A percentile compares a stretch with the other conserved stretches of the same genome.
These are phyloP conservation scores for Fraxinus quadrangulata DNA, from an alignment of 257 asterid species.

Conservation along the genomic window DNA sequence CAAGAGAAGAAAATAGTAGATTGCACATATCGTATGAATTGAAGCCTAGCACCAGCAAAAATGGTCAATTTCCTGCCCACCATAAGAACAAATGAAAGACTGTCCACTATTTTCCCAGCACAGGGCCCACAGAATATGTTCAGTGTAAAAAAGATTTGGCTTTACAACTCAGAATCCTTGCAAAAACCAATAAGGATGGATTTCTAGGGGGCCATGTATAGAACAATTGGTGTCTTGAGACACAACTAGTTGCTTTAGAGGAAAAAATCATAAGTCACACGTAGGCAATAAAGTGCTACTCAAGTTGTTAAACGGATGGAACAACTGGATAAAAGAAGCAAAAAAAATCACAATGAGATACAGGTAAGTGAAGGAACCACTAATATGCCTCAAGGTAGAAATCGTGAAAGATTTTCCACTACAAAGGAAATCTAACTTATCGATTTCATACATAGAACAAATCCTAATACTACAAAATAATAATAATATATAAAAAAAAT, in stretches of 20 bases:
- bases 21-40: too few species aligned
- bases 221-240: background rate
- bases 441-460: background rate
- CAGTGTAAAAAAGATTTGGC: constrained; percentile 1
- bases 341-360: background rate
- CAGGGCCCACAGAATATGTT: background rate
- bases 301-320: background rate
- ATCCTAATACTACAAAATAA: background rate
- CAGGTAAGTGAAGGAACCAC: background rate
- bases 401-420: background rate
- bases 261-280: background rate
- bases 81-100: background rate
- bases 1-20: too few species aligned
- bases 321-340: background rate
- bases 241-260: background rate
- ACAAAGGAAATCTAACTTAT: background rate
- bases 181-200: background rate
- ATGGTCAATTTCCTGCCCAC: background rate
- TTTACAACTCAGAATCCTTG: constrained; percentile 8
- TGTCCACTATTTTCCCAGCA: background rate
- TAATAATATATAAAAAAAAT: too few species aligned
- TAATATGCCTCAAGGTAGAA: background rate
- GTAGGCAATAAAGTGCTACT: background rate
- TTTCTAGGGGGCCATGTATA: background rate
- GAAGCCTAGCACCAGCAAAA: background rate